Evolutionary conservation across 768 basidiomycete genomes (phyloP).

Genomic region (Leucogyrophana mollusca): DNA sequence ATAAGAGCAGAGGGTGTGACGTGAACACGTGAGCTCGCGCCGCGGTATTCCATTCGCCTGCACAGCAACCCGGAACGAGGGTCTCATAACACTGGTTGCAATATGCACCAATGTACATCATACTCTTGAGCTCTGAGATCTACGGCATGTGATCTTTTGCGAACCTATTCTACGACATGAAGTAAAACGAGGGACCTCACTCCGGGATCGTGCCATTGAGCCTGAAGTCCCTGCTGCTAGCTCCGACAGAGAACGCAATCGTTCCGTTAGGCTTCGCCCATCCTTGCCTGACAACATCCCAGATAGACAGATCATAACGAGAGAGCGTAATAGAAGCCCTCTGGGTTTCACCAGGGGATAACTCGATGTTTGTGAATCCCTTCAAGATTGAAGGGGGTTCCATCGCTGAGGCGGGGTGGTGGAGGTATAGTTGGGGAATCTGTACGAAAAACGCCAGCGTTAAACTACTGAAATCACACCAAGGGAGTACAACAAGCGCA

Average conservation of each 20-base stretch:
- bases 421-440: slow-evolving; percentile 69
- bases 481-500: slow-evolving; percentile 25
- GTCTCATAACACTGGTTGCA: too few relatives aligned
- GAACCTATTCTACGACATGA: too few relatives aligned
- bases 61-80: too few relatives aligned
- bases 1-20: background rate
- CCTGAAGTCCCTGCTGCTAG: slow-evolving; percentile 55
- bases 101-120: too few relatives aligned
- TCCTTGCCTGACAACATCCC: slow-evolving; percentile 64
- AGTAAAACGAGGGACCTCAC: background rate
- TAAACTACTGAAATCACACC: background rate
- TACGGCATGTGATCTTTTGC: too few relatives aligned
- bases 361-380: slow-evolving; percentile 58
- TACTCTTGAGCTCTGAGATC: too few relatives aligned
- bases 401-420: slow-evolving; percentile 53
- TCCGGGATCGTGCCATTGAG: slow-evolving; percentile 35
- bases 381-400: slow-evolving; percentile 65
- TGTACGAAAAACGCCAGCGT: slow-evolving; percentile 19
- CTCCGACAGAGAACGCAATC: slow-evolving; percentile 57
- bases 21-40: too few relatives aligned
- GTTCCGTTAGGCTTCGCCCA: slow-evolving; percentile 60
- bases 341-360: slow-evolving; percentile 42
- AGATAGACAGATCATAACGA: slow-evolving; percentile 64
- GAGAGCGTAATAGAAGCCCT: slow-evolving; percentile 51
- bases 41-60: too few relatives aligned